phyloP scores from a whole-genome alignment of 306 rosid genomes.

The Vigna unguiculata region DNA sequence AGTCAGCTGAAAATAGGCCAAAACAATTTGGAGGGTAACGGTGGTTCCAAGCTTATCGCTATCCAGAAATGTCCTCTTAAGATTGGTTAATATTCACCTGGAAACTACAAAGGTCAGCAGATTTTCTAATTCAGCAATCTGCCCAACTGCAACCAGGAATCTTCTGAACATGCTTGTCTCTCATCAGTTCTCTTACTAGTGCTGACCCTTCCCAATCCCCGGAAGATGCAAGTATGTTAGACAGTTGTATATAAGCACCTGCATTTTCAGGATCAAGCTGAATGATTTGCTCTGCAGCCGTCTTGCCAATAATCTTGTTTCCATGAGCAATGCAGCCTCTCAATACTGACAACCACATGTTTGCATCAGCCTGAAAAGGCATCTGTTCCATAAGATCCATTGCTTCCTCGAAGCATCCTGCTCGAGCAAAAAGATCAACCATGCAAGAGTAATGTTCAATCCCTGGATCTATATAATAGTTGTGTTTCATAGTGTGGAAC shows the following conservation, averaged over 20 bases:
- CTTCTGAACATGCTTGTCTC: slow-evolving; percentile 56
- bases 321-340: slow-evolving; percentile 75
- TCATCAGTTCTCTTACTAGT: slow-evolving; percentile 64
- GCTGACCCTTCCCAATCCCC: slow-evolving; percentile 88
- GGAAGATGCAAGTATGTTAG: slow-evolving; percentile 67
- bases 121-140: slow-evolving; percentile 51
- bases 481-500: slow-evolving; percentile 60
- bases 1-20: slow-evolving; percentile 1
- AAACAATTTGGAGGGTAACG: not conserved
- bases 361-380: slow-evolving; percentile 71
- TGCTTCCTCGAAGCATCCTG: slow-evolving; percentile 73
- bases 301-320: slow-evolving; percentile 61
- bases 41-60: slow-evolving; percentile 23
- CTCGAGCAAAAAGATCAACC: slow-evolving; percentile 75
- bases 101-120: not conserved
- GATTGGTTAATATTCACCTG: slow-evolving; percentile 18
- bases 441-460: slow-evolving; percentile 77
- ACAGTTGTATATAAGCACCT: slow-evolving; percentile 74
- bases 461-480: slow-evolving; percentile 58
- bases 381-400: slow-evolving; percentile 59
- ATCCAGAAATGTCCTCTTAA: slow-evolving; percentile 1
- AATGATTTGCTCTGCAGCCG: slow-evolving; percentile 63
- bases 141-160: slow-evolving; percentile 77
- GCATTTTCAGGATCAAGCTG: slow-evolving; percentile 69
- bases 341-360: slow-evolving; percentile 75